These are phyloP conservation scores for Papiliotrema fonsecae DNA, from an alignment of 1,284 basidiomycete genomes.

Conservation along the genomic window DNA sequence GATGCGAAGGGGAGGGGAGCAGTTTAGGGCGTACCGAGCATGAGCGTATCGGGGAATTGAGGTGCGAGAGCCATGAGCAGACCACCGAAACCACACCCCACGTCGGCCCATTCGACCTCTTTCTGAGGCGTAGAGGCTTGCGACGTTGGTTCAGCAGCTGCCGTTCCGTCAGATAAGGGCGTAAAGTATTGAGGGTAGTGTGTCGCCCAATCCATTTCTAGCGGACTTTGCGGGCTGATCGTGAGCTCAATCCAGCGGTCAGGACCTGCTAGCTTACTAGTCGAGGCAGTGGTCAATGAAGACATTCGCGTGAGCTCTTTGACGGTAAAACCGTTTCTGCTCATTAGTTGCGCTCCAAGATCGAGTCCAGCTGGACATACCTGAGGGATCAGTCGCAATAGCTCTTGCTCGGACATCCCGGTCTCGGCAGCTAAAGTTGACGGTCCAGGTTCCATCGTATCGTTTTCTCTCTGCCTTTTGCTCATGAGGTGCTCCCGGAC, in stretches of 20 bases:
- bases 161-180: conserved; percentile 17
- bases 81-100: conserved; percentile 98
- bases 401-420: no score
- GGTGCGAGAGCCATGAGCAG: conserved; percentile 86
- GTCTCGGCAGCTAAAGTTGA: no score
- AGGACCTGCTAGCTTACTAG: conserved; percentile 53
- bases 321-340: conserved; percentile 93
- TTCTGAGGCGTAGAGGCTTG: conserved; percentile 1
- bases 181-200: conserved; percentile 75
- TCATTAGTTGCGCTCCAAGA: background rate
- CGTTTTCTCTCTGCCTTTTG: no score
- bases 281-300: conserved; percentile 92
- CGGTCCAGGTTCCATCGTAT: no score
- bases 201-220: conserved; percentile 72
- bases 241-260: background rate
- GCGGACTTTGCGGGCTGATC: conserved; percentile 65
- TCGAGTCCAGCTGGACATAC: background rate
- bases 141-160: background rate
- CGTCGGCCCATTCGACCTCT: conserved; percentile 87
- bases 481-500: no score
- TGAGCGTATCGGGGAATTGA: conserved; percentile 83
- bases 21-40: conserved; percentile 68
- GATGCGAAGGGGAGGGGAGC: background rate
- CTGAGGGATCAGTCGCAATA: conserved; percentile 3
- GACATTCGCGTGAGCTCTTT: conserved; percentile 96